Base-by-base conservation (phyloP, 148 eudicot genomes). In the Rhododendron ovatum region DNA sequence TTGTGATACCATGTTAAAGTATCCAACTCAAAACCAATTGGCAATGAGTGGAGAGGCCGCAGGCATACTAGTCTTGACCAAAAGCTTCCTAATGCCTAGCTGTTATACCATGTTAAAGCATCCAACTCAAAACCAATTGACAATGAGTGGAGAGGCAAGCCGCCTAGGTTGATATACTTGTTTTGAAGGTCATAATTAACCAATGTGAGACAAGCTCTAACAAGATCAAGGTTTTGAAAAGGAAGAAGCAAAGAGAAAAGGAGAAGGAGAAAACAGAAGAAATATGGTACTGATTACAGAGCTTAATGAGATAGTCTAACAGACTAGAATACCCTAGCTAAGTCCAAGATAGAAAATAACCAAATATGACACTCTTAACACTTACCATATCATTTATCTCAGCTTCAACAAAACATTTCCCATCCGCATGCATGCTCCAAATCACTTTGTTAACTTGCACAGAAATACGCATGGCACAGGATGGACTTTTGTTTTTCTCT, bases 401-500 rank as follows among this genome's bases (percentile, higher is more conserved):
- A 78, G 96, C 98, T 90, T 95, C 99, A 81, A 98, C 98, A 91
- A 95, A 95, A 50, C 96, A 92, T 91, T 95, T 96, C 59, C 99
- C 99, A 91, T 96, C 99, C 28, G 93, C 95, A 89, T 95, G 95
- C 99, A 96, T 96, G 89, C 96, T 91, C 99, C 99, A 96, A 79
- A 93, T 98, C 74, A 96, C 97, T 89, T 95, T 96, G 87, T 93
- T 92, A 74, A 96, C 93, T 90, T 94, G 94, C 91, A 96, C 78
- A 78, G 96, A 96, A 61, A 96, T 93, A 81, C 98, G 98, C 99
- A 96, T 96, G 57, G 99, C 99, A 94, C 89, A 96, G 33, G 99
- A 96, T 43, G 98, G 98, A 87, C 98, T 92, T 91, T 96, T 96
- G 84, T 95, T 96, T 88, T 94, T 96, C 89, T 96, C 99, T 84